Base-by-base conservation (phyloP, 768 basidiomycete genomes). In the Xerocomus brunneocitrinus region DNA sequence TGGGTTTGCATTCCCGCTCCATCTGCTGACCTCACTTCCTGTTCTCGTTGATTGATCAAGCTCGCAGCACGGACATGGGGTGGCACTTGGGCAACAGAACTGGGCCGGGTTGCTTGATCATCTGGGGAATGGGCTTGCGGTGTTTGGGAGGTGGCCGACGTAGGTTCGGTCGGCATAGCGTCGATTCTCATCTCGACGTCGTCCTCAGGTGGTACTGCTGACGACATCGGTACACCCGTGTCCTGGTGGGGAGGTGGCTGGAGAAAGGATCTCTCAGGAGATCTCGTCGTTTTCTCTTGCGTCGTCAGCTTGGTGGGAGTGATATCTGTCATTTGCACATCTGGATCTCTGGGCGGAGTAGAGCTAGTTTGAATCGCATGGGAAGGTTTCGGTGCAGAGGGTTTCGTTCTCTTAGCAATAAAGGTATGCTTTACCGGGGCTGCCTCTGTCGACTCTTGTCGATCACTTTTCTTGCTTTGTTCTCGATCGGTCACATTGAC, bases 171-270 rank as follows among this genome's bases (percentile, higher is more conserved):
- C 38, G 8, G 19, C 7, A 19, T 1, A 43, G 9, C 30, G 10
- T 61, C 59, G 38, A 54, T 25, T 1, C 36, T 24, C 63, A 64
- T 64, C 32, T 56, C 54, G 31, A 52, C 42, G 28, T 43, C 52
- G 10, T 59, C 55, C 5, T 53, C 46, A n/a, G 50, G 7, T 13
- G 8, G 22, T 7, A 9, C 10, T 22, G 41, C 41, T 12, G 53
- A 30, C 14, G 38, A 24, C 30, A 47, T 54, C 36, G 36, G 56
- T 32, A 39, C 47, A 30, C 31, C 44, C 27, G 19, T 49, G 49
- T 13, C 12, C 8, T 12, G 55, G 50, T 9, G 30, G 30, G 30
- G 30, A 8, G 8, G 31, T 9, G 35, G 16, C 22, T 22, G 25
- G 25, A 14, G 12, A 42, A 13, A 14, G 12, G 41, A 42, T 14